A percentile compares a stretch with the other conserved stretches of the same genome.
These are phyloP conservation scores for Piloderma croceum DNA, from an alignment of 768 basidiomycete species.

Conservation along the genomic window DNA sequence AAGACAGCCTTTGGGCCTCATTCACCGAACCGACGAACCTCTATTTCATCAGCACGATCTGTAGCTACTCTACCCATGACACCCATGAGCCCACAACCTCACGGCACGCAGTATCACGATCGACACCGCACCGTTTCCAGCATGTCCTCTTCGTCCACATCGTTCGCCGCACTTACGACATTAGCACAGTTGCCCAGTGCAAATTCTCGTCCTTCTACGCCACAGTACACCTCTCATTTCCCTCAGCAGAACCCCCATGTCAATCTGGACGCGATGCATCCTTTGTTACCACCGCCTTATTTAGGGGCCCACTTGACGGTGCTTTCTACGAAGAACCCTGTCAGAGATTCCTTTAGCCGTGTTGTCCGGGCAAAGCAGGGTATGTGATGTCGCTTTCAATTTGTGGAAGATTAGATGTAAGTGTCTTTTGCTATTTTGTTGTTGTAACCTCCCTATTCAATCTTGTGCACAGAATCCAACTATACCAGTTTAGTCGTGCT, in stretches of 20 bases:
- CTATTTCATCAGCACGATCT: slow-evolving; percentile 56
- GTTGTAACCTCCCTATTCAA: too few relatives aligned
- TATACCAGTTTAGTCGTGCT: too few relatives aligned
- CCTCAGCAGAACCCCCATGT: slow-evolving; percentile 53
- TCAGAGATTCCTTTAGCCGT: slow-evolving; percentile 66
- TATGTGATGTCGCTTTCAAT: too few relatives aligned
- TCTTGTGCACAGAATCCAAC: too few relatives aligned
- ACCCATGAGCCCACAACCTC: slow-evolving; percentile 28
- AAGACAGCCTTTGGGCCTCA: slow-evolving; percentile 28
- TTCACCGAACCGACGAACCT: slow-evolving; percentile 40
- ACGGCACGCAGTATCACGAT: slow-evolving; percentile 28
- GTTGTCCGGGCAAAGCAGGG: slow-evolving; percentile 52
- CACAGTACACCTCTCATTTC: slow-evolving; percentile 55
- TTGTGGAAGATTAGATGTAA: too few relatives aligned
- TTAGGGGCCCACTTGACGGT: slow-evolving; percentile 66
- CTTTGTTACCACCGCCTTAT: slow-evolving; percentile 68
- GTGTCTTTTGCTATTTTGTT: too few relatives aligned
- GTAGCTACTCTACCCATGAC: slow-evolving; percentile 51
- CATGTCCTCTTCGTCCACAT: slow-evolving; percentile 46
- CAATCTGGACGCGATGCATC: slow-evolving; percentile 58
- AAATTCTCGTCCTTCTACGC: slow-evolving; percentile 25
- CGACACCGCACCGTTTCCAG: slow-evolving; percentile 53
- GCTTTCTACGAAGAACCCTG: slow-evolving; percentile 55
- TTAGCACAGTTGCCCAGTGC: slow-evolving; percentile 46
- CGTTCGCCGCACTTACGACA: slow-evolving; percentile 52